Evolutionary conservation across 257 asterid species (phyloP).

Genomic region (Paulownia fortunei): DNA sequence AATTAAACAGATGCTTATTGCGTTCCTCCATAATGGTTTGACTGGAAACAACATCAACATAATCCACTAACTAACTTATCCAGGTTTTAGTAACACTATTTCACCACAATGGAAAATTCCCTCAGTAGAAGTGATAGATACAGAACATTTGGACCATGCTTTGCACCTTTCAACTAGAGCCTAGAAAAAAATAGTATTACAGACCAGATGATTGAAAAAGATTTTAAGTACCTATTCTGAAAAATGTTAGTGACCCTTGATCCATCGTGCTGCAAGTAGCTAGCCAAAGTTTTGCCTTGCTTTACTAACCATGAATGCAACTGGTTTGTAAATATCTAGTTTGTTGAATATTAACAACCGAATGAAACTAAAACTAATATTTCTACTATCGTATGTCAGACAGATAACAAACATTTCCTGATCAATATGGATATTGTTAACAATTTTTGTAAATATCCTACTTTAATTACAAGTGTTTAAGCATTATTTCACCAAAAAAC

Average conservation of each 20-base stretch:
- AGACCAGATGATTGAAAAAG: not conserved
- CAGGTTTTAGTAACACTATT: not conserved
- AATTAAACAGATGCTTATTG: not conserved
- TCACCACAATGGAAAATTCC: not conserved
- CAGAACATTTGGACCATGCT: conserved; percentile 5
- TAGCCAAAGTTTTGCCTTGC: not conserved
- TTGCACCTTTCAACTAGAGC: not conserved
- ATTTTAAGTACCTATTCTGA: not conserved
- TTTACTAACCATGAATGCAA: conserved; percentile 25
- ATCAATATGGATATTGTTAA: not conserved
- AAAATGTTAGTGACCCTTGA: not conserved
- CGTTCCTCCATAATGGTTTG: not conserved
- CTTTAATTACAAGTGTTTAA: not conserved
- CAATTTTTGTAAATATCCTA: not conserved
- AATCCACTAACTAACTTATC: not conserved
- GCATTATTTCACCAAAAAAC: not conserved
- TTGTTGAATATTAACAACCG: not conserved
- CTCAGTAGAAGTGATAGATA: not conserved
- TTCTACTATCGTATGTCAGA: not conserved
- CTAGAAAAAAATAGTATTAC: not conserved
- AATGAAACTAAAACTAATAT: not conserved
- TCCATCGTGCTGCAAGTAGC: conserved; percentile 2
- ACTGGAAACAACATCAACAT: not conserved
- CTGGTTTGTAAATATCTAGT: not conserved
- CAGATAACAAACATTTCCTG: not conserved